Percentiles rank a stretch among this genome's conserved stretches.
phyloP scores from a whole-genome alignment of 805 yeast genomes.

The Candida tammaniensis region DNA sequence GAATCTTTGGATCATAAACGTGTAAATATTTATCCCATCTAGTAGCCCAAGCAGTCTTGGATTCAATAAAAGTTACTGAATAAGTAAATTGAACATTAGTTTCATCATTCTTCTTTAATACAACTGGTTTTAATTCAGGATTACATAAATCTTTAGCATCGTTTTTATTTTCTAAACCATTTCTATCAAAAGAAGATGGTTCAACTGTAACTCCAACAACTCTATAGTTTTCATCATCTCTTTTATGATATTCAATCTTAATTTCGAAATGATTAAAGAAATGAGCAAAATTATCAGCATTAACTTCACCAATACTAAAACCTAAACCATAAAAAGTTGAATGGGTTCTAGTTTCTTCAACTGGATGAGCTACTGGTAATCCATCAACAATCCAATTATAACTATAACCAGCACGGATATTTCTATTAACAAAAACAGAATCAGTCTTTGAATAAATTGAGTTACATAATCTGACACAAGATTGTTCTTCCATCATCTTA shows the following conservation, averaged over 20 bases:
- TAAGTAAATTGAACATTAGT: conserved; percentile 77
- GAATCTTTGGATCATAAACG: conserved; percentile 87
- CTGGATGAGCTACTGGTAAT: conserved; percentile 78
- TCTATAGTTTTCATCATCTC: conserved; percentile 65
- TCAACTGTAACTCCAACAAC: conserved; percentile 87
- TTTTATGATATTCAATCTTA: conserved; percentile 75
- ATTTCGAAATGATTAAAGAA: conserved; percentile 82
- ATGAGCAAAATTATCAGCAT: conserved; percentile 53
- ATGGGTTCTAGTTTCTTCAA: conserved; percentile 56
- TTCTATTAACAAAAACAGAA: conserved; percentile 70
- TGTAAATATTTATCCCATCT: conserved; percentile 97
- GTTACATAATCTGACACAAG: conserved; percentile 69
- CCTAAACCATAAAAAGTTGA: conserved; percentile 74
- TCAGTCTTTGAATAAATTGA: conserved; percentile 61
- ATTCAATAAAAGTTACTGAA: conserved; percentile 68
- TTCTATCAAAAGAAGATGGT: conserved; percentile 57
- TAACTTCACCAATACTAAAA: conserved; percentile 73
- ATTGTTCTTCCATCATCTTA: conserved; percentile 68
- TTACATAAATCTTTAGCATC: conserved; percentile 28
- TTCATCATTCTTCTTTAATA: conserved; percentile 47
- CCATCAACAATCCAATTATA: conserved; percentile 96
- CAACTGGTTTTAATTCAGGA: conserved; percentile 38
- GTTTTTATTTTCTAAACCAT: conserved; percentile 19
- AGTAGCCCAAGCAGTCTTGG: conserved; percentile 89
- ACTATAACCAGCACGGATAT: conserved; percentile 77